Conservation (phyloP, 495 filamentous ascomycete species). For the Pseudomonodictys pantanalensis region DNA sequence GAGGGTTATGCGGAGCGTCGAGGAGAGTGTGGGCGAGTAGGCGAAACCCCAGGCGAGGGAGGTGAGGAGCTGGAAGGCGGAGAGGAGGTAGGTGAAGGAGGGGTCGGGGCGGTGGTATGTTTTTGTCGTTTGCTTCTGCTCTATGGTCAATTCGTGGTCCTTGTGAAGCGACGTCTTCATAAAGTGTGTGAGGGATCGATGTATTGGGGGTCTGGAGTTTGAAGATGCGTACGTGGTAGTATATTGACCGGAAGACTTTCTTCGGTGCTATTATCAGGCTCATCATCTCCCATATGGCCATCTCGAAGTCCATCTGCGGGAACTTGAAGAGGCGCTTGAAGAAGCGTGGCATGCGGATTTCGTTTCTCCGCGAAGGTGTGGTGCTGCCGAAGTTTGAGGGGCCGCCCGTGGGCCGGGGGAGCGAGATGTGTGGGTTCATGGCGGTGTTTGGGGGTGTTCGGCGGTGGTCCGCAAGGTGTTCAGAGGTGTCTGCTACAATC, state of each 20-base stretch:
- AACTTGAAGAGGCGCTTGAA: constrained; percentile 50
- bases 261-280: constrained; percentile 69
- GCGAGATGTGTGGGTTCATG: constrained; percentile 64
- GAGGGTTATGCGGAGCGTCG: constrained; percentile 58
- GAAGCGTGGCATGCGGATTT: constrained; percentile 52
- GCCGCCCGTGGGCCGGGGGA: constrained; percentile 58
- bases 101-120: constrained; percentile 75
- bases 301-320: constrained; percentile 50
- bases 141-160: constrained; percentile 14
- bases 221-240: constrained; percentile 62
- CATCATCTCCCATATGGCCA: constrained; percentile 80
- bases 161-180: too few relatives aligned
- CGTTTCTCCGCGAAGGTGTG: constrained; percentile 48
- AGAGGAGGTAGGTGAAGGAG: constrained; percentile 73
- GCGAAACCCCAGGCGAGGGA: constrained; percentile 72
- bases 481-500: neutral
- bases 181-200: too few relatives aligned
- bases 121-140: constrained; percentile 66
- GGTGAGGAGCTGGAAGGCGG: constrained; percentile 70
- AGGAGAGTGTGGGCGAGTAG: constrained; percentile 56
- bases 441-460: neutral
- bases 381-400: constrained; percentile 54
- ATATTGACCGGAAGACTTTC: constrained; percentile 73
- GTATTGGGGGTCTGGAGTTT: neutral
- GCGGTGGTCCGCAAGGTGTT: neutral